Conservation (phyloP, 371 early-diverging fungal genomes). For the Nematocida ausubeli region DNA sequence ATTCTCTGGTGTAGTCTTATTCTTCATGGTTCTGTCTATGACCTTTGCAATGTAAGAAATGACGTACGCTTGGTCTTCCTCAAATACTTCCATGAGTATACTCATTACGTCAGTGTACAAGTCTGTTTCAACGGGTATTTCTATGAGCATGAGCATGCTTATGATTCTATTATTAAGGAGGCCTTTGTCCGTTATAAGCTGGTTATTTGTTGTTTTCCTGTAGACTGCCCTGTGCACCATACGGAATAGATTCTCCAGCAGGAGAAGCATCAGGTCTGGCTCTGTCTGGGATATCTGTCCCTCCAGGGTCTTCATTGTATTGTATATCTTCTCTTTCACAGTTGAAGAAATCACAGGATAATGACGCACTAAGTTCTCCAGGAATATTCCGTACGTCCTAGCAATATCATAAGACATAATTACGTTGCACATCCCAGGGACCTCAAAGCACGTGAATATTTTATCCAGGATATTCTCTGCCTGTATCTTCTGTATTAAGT, state of each 20-base stretch:
- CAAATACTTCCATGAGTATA: slow-evolving; percentile 22
- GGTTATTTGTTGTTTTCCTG: slow-evolving; percentile 15
- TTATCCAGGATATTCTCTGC: slow-evolving; percentile 16
- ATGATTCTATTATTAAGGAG: slow-evolving; percentile 4
- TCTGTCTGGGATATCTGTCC: not conserved
- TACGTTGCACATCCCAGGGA: slow-evolving; percentile 7
- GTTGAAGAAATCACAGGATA: not conserved
- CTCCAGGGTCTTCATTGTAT: slow-evolving; percentile 13
- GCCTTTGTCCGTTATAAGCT: slow-evolving; percentile 15
- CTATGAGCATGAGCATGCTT: slow-evolving; percentile 4
- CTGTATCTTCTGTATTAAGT: slow-evolving; percentile 22
- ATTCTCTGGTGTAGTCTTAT: slow-evolving; percentile 9
- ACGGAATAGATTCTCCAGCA: slow-evolving; percentile 24
- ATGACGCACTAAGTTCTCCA: slow-evolving; percentile 35
- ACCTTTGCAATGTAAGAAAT: slow-evolving; percentile 17
- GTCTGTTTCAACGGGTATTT: slow-evolving; percentile 8
- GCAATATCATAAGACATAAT: slow-evolving; percentile 16
- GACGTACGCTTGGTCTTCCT: slow-evolving; percentile 13
- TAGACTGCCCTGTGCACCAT: slow-evolving; percentile 15
- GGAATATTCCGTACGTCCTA: slow-evolving; percentile 19
- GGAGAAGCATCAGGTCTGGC: not conserved
- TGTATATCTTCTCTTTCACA: slow-evolving; percentile 19
- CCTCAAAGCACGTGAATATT: slow-evolving; percentile 20
- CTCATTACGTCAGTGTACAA: slow-evolving; percentile 16
- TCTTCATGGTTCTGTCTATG: not conserved